phyloP scores from a whole-genome alignment of 108 stramenopile genomes.

The Seminavis robusta region DNA sequence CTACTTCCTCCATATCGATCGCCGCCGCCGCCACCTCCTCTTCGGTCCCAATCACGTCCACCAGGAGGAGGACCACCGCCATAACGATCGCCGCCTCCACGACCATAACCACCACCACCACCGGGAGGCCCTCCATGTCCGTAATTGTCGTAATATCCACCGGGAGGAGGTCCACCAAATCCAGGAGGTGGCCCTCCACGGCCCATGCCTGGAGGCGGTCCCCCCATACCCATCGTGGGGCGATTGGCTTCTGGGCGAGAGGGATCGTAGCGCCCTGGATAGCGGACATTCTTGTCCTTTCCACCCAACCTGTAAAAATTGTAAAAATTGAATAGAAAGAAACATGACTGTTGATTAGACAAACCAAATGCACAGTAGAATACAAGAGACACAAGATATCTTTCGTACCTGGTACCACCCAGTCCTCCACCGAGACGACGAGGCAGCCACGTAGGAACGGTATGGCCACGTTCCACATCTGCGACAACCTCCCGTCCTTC shows the following conservation, averaged over 20 bases:
- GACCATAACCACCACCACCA: slow-evolving; percentile 38
- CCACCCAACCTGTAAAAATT: slow-evolving; percentile 44
- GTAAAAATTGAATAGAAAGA: background rate
- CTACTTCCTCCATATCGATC: slow-evolving; percentile 12
- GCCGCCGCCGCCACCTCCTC: slow-evolving; percentile 20
- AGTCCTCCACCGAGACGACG: slow-evolving; percentile 88
- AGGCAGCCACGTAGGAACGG: slow-evolving; percentile 93
- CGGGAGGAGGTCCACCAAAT: slow-evolving; percentile 12
- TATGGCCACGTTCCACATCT: slow-evolving; percentile 97
- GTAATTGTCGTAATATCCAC: slow-evolving; percentile 1
- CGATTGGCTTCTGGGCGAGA: slow-evolving; percentile 28
- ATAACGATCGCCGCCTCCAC: slow-evolving; percentile 31
- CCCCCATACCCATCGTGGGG: slow-evolving; percentile 3
- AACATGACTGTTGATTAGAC: background rate
- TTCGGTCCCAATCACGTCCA: slow-evolving; percentile 12
- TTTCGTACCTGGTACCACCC: slow-evolving; percentile 64
- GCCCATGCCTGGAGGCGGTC: slow-evolving; percentile 28
- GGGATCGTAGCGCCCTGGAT: slow-evolving; percentile 75
- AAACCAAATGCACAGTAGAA: background rate
- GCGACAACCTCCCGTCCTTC: slow-evolving; percentile 88
- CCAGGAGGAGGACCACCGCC: slow-evolving; percentile 16
- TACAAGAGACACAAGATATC: background rate
- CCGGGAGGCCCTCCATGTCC: slow-evolving; percentile 16
- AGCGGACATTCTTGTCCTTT: slow-evolving; percentile 51
- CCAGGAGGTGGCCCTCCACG: slow-evolving; percentile 30